Percentiles rank a stretch among this genome's conserved stretches.
Evolutionary conservation across 2,329 filamentous ascomycete species (phyloP).

Genomic region (Chrysoporthe austroafricana): DNA sequence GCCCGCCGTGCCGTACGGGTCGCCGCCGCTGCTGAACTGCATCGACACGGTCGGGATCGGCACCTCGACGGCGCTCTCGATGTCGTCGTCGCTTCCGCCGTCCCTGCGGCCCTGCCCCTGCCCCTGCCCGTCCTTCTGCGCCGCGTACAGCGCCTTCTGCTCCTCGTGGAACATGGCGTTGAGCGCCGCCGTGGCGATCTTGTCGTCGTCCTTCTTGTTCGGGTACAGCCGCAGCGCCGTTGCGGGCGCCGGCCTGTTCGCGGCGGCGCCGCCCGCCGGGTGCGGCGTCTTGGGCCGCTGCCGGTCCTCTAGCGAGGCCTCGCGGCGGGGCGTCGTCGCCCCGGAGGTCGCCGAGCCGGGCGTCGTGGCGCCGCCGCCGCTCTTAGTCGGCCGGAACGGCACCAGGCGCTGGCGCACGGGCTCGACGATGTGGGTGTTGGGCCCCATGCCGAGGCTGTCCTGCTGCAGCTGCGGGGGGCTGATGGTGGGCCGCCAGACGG

Average conservation of each 20-base stretch:
- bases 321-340: not conserved
- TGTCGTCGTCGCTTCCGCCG: slow-evolving; percentile 8
- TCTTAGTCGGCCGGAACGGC: slow-evolving; percentile 22
- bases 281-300: slow-evolving; percentile 24
- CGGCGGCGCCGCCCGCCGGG: not conserved
- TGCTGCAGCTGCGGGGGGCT: slow-evolving; percentile 27
- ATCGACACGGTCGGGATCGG: slow-evolving; percentile 11
- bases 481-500: slow-evolving; percentile 28
- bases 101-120: not conserved
- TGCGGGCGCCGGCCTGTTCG: not conserved
- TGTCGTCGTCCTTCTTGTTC: slow-evolving; percentile 25
- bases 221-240: slow-evolving; percentile 24
- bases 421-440: slow-evolving; percentile 15
- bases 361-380: slow-evolving; percentile 10
- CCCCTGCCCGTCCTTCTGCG: slow-evolving; percentile 1
- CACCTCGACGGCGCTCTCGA: slow-evolving; percentile 18
- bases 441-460: slow-evolving; percentile 25
- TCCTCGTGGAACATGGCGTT: slow-evolving; percentile 27
- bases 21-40: slow-evolving; percentile 3
- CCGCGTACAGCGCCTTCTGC: slow-evolving; percentile 19
- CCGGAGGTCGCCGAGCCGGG: not conserved
- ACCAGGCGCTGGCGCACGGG: slow-evolving; percentile 24
- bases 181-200: slow-evolving; percentile 26
- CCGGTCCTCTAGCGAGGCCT: not conserved
- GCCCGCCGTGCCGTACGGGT: not conserved